Base-by-base conservation (phyloP, 371 early-diverging fungal genomes). In the Lichtheimia hyalospora region DNA sequence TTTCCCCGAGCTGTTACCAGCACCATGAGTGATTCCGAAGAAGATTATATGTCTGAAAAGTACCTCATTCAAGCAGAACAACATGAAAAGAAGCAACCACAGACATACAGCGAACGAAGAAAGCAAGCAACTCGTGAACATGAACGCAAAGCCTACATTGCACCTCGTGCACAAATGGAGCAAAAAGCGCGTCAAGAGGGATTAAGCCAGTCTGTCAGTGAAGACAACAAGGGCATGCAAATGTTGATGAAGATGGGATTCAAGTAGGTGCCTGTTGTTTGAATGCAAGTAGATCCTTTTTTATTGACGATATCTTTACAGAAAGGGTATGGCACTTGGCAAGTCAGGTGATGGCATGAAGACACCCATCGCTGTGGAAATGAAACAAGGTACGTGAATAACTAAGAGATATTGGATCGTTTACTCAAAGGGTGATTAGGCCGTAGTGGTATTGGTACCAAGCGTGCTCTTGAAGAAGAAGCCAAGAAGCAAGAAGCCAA, bases 171-270 rank as follows among this genome's bases (percentile, higher is more conserved):
- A 20, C 66, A 75, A 28, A 56, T 78, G 16, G 77, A 77, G 43
- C 57, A 72, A 42, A 86, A 89, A 65, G 76, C 81, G 16, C 74
- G 85, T 27, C 79, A 84, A 49, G 67, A 72, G 28, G 88, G 86
- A 0, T 58, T 88, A 7, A 54, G 79, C 10, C 72, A 63, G 4
- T 66, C 70, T 27, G 56, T 89, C 8, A 78, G 73, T 6, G 70
- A 71, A 16, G 73, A 74, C 5, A 88, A 88, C 63, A 85, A 83
- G 54, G 89, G 89, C 20, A 85, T 86, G 83, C 69, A 84, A 27
- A 83, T 89, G 85, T 56, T 89, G 14, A 80, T 81, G 74, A 87
- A 86, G 28, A 86, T 89, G 87, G 89, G 88, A 0, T 89, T 82
- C 74, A 83, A 84, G 83, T 81, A 75, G 15, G 75, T 66, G 28